Conservation (phyloP, 768 basidiomycete species). For the Russula virescens region DNA sequence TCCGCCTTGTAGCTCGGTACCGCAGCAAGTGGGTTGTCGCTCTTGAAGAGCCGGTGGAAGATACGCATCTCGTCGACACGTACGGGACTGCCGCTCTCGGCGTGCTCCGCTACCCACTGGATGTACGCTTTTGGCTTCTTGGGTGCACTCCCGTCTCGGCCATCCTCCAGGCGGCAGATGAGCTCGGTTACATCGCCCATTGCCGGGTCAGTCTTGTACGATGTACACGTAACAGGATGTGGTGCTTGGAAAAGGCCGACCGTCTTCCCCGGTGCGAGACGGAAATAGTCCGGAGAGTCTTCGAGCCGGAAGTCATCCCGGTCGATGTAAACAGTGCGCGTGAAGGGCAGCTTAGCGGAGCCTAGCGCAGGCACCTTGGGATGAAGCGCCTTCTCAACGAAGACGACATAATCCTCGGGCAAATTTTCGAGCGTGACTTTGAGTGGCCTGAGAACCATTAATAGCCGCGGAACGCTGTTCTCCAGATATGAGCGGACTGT, state of each 20-base stretch:
- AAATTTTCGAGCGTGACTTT: slow-evolving; percentile 91
- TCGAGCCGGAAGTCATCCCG: slow-evolving; percentile 86
- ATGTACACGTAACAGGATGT: slow-evolving; percentile 87
- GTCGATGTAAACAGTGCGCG: slow-evolving; percentile 88
- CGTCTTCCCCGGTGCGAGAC: slow-evolving; percentile 94
- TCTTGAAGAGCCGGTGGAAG: slow-evolving; percentile 92
- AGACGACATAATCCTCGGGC: slow-evolving; percentile 73
- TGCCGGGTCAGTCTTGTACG: slow-evolving; percentile 67
- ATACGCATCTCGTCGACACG: slow-evolving; percentile 83
- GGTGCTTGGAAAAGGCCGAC: slow-evolving; percentile 95
- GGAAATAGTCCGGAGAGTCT: slow-evolving; percentile 94
- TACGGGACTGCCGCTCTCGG: slow-evolving; percentile 73
- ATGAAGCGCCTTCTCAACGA: slow-evolving; percentile 88
- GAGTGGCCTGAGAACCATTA: slow-evolving; percentile 87
- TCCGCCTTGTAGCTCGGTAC: slow-evolving; percentile 76
- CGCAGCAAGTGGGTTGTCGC: slow-evolving; percentile 71
- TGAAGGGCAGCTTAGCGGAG: slow-evolving; percentile 74
- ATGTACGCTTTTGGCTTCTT: slow-evolving; percentile 92
- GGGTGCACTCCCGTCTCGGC: slow-evolving; percentile 36
- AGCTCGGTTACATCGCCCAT: slow-evolving; percentile 77
- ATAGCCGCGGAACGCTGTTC: slow-evolving; percentile 75
- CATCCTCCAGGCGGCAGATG: slow-evolving; percentile 70
- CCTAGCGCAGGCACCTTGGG: slow-evolving; percentile 91
- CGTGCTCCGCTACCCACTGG: slow-evolving; percentile 93
- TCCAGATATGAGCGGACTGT: slow-evolving; percentile 85